Base-by-base conservation (phyloP, 805 yeast species). In the Danielia oregonensis region DNA sequence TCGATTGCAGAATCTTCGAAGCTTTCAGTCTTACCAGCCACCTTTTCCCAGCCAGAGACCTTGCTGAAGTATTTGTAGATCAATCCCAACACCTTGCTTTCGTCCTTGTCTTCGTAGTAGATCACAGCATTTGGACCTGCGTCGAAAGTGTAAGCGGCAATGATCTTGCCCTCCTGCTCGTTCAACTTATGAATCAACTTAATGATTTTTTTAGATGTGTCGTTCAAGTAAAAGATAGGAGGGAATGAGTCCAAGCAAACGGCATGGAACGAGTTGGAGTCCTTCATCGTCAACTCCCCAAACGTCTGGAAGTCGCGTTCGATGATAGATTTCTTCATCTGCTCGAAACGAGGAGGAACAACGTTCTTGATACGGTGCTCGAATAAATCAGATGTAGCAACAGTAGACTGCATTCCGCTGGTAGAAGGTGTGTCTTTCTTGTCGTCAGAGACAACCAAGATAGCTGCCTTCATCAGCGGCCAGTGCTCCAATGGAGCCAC, bases 111-210 rank as follows among this genome's bases (percentile, higher is more conserved):
- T 55, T 82, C 79, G 57, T 93, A 93, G 66, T 93, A 93, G 42
- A 93, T 75, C 29, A 93, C 99, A 14, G 97, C 96, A 63, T 93
- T 93, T 62, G 99, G 98, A 56, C 99, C 99, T 21, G 99, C 99
- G 61, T 93, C 99, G 55, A 84, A 93, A 2, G 99, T 93, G 63
- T 93, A 93, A 24, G 97, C 97, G 9, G 96, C 98, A 36, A 91
- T 72, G 9, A 74, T 72, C 52, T 74, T 69, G 33, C 84, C 86
- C 23, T 75, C 79, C 4, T 58, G 46, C 44, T 73, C 80, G 55
- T 93, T 93, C 57, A 93, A 76, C 36, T 71, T 65, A 60, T 93
- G 94, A 15, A 47, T 35, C 44, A 47, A 43, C 35, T 47, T 47
- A 36, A 47, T 47, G 41, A 47, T 47, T 25, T 47, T 44, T 33